These are phyloP conservation scores for Xenoacremonium recifei DNA, from an alignment of 2,329 filamentous ascomycete genomes.

Conservation along the genomic window DNA sequence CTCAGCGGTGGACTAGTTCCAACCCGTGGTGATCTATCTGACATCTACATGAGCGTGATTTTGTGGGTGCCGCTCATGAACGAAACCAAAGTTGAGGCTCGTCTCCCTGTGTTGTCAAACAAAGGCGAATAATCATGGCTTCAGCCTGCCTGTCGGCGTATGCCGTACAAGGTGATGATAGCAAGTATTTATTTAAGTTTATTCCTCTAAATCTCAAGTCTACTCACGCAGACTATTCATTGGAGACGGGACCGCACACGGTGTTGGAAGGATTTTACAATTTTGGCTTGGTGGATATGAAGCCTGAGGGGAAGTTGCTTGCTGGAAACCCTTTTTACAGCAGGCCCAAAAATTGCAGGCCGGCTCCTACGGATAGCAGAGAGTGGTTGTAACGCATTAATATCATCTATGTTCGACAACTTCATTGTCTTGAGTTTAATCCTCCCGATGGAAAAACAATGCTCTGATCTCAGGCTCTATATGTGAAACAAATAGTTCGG, in stretches of 20 bases:
- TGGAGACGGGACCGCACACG: neutral
- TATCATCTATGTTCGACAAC: too few species aligned
- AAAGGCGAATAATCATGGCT: neutral
- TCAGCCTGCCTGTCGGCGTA: neutral
- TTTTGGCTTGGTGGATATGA: neutral
- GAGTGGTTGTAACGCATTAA: too few species aligned
- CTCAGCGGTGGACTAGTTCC: neutral
- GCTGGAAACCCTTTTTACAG: neutral
- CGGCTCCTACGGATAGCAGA: too few species aligned
- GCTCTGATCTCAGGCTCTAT: too few species aligned
- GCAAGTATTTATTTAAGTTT: neutral
- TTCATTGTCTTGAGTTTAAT: too few species aligned
- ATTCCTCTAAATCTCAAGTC: neutral
- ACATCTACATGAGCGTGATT: neutral
- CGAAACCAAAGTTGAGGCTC: neutral
- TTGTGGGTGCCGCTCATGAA: neutral
- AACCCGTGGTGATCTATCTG: neutral
- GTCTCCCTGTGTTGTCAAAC: neutral
- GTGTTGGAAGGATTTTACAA: neutral
- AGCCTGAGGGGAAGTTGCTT: neutral
- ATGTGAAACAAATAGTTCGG: too few species aligned
- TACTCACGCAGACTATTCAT: neutral
- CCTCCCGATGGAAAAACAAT: too few species aligned
- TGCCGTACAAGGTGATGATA: neutral
- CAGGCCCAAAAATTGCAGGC: too few species aligned